These are phyloP conservation scores for Nannochloropsis gaditana DNA, from an alignment of 108 stramenopile genomes.

Conservation along the genomic window DNA sequence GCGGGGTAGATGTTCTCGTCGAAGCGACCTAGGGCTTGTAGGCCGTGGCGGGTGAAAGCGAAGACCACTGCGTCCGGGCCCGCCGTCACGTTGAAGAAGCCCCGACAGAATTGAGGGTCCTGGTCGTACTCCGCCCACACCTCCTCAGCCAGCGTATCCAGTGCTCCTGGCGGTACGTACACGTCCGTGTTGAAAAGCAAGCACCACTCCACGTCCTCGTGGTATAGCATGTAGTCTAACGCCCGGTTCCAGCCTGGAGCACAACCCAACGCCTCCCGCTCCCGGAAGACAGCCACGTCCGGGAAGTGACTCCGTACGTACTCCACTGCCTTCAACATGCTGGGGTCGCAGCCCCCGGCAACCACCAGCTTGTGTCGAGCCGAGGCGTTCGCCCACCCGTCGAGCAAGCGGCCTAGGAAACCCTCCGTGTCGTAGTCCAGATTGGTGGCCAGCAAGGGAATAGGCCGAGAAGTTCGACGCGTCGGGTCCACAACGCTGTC, in stretches of 20 bases:
- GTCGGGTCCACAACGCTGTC: too few relatives aligned
- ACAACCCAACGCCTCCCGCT: background rate
- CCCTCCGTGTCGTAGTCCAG: slow-evolving; percentile 9
- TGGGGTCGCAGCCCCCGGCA: background rate
- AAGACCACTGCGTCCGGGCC: background rate
- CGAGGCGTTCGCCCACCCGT: background rate
- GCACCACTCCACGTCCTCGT: slow-evolving; percentile 7
- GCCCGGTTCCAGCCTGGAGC: background rate
- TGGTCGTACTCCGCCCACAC: background rate
- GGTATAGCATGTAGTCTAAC: slow-evolving; percentile 8
- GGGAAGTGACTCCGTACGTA: background rate
- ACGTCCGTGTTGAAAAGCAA: slow-evolving; percentile 18
- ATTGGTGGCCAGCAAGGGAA: slow-evolving; percentile 19
- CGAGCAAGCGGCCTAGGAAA: background rate
- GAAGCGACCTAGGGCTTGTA: background rate
- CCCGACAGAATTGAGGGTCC: background rate
- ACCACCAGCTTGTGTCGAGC: slow-evolving; percentile 8
- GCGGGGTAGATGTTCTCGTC: slow-evolving; percentile 13
- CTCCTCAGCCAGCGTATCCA: background rate
- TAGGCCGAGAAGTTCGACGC: background rate
- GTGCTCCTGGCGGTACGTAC: background rate
- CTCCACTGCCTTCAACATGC: background rate
- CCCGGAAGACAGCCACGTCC: slow-evolving; percentile 9
- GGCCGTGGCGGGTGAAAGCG: background rate
- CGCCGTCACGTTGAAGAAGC: slow-evolving; percentile 12